Base-by-base conservation (phyloP, 2,329 filamentous ascomycete genomes). In the Volutella citrinella region DNA sequence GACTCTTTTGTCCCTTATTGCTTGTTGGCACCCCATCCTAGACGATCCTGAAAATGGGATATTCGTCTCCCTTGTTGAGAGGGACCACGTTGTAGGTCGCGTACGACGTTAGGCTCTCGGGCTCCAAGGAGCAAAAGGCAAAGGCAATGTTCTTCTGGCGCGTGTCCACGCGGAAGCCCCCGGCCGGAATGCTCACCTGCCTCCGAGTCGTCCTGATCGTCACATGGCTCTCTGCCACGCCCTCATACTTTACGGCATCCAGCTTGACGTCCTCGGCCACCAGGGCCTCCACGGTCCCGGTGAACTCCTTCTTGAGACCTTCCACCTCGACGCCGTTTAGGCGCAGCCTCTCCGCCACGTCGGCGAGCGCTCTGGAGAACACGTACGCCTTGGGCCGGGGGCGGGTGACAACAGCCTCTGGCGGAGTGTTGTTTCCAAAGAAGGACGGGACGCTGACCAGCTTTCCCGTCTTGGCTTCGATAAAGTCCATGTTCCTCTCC, bases 91-190 rank as follows among this genome's bases (percentile, higher is more conserved):
- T 58, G 13, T 49, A 52, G 5, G 52, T 54, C 2, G 48, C 56
- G 19, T 56, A 60, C 2, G 57, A 60, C 33, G 60, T 57, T 9
- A 55, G 52, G 4, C 52, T 54, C 44, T 60, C 57, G 1, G 57
- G 57, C 46, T 60, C 57, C 10, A 60, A 34, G 1, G 49, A 54
- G 9, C 49, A 41, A 9, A 60, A 45, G 0, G 57, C 55, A 2
- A 57, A 32, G 1, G 38, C 57, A 0, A 56, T 55, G 11, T 58
- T 60, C 42, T 54, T 56, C 32, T 60, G 57, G 14, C 49, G 47
- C 4, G 57, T 58, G 42, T 54, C 58, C 1, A 60, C 45, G 17
- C 48, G 44, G 31, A 57, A 60, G 9, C 55, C 56, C 1, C 57
- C 57, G 0, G 46, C 44, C 0, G 56, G 55, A 1, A 61, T 19